phyloP scores from a whole-genome alignment of 2,329 filamentous ascomycete genomes.

The Pseudogymnoascus sp. region DNA sequence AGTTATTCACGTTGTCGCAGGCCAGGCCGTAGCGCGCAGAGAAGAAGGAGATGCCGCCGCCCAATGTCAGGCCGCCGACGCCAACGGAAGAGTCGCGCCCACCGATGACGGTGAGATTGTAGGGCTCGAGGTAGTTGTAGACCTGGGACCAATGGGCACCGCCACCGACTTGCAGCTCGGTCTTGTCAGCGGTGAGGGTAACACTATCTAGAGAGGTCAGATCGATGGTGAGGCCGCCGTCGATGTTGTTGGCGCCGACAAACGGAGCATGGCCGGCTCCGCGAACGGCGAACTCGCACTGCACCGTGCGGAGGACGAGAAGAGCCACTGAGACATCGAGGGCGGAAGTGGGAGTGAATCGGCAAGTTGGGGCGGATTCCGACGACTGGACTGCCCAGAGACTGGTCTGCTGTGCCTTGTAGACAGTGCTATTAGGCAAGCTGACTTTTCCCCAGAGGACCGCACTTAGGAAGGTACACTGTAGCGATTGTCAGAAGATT shows the following conservation, averaged over 20 bases:
- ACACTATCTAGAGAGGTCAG: slow-evolving; percentile 26
- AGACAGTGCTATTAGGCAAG: not conserved
- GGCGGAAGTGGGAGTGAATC: slow-evolving; percentile 21
- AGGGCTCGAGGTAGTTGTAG: slow-evolving; percentile 28
- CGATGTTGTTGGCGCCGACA: slow-evolving; percentile 41
- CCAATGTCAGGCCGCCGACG: slow-evolving; percentile 32
- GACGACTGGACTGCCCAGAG: not conserved
- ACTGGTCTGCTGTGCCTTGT: not conserved
- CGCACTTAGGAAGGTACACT: not conserved
- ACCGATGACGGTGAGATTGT: slow-evolving; percentile 29
- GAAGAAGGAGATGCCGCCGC: slow-evolving; percentile 22
- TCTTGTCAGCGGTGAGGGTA: slow-evolving; percentile 21
- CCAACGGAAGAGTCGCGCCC: slow-evolving; percentile 32
- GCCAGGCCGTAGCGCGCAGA: slow-evolving; percentile 10
- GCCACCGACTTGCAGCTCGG: slow-evolving; percentile 27
- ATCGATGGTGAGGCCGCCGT: slow-evolving; percentile 41
- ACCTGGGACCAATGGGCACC: slow-evolving; percentile 33
- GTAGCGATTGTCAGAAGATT: not conserved
- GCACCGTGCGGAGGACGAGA: not conserved
- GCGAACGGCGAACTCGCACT: slow-evolving; percentile 44
- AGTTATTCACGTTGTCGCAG: slow-evolving; percentile 2
- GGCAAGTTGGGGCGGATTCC: slow-evolving; percentile 19
- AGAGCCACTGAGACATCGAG: slow-evolving; percentile 21
- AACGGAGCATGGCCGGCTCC: slow-evolving; percentile 52
- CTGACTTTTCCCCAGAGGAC: not conserved